Evolutionary conservation across 2,329 filamentous ascomycete genomes (phyloP).

Genomic region (Helicocarpus griseus): DNA sequence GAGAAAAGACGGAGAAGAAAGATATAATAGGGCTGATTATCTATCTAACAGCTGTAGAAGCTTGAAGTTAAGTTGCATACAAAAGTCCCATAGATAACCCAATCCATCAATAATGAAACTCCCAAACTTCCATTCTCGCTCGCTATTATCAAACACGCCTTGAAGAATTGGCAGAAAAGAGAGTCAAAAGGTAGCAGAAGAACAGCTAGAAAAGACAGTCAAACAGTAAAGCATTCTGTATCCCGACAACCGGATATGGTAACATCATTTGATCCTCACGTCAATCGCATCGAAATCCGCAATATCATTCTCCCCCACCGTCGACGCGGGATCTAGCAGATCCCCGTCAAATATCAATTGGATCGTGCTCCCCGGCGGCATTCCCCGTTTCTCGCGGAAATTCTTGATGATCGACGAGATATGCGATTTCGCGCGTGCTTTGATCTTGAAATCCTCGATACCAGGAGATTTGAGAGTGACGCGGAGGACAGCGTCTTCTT

Average conservation of each 20-base stretch:
- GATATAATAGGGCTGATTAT: too few relatives aligned
- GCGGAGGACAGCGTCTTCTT: conserved; percentile 24
- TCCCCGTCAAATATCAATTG: conserved; percentile 69
- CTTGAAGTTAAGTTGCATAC: background rate
- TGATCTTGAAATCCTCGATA: conserved; percentile 42
- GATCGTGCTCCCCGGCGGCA: conserved; percentile 46
- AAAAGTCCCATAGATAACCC: background rate
- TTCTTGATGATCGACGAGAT: conserved; percentile 53
- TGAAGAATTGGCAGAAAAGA: background rate
- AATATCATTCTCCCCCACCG: conserved; percentile 59
- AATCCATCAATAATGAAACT: background rate
- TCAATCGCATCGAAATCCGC: conserved; percentile 67
- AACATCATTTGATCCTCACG: conserved; percentile 51
- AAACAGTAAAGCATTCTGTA: too few relatives aligned
- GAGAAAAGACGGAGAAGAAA: too few relatives aligned
- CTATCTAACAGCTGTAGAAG: too few relatives aligned
- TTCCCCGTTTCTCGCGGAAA: conserved; percentile 47
- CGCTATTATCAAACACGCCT: background rate
- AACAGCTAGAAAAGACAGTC: background rate
- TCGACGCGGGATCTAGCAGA: conserved; percentile 49
- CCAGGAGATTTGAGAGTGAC: conserved; percentile 45
- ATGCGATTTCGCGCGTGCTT: conserved; percentile 38
- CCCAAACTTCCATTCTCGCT: background rate
- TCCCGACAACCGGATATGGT: background rate
- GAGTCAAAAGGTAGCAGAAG: background rate